These are phyloP conservation scores for Gastrolobium bilobum DNA, from an alignment of 306 rosid species.

Conservation along the genomic window DNA sequence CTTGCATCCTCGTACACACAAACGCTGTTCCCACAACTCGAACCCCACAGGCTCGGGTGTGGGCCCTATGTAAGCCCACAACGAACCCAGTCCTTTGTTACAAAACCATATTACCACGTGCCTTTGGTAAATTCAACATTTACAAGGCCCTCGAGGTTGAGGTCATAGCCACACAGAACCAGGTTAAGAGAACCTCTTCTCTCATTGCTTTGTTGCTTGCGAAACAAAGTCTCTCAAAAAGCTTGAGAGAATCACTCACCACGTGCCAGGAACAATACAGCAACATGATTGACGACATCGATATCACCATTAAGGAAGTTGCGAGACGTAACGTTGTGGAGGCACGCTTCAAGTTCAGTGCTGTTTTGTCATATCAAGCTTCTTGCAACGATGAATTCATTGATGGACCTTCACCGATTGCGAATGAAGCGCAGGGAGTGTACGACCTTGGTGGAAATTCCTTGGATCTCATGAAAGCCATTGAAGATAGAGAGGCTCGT, in stretches of 20 bases:
- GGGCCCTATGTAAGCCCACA: neutral
- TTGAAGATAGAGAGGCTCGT: slow-evolving; percentile 5
- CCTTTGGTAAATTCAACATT: neutral
- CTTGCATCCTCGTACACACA: neutral
- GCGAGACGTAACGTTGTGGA: neutral
- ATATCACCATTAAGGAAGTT: fast-evolving
- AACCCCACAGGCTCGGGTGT: neutral
- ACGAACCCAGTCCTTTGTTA: neutral
- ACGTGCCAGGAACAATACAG: neutral
- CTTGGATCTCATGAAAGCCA: slow-evolving; percentile 35
- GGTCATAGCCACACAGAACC: neutral
- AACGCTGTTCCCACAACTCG: neutral
- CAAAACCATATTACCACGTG: slow-evolving; percentile 4
- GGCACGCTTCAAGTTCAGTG: neutral
- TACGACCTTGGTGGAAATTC: neutral
- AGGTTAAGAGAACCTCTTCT: neutral
- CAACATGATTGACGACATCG: neutral
- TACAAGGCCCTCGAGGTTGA: slow-evolving; percentile 17
- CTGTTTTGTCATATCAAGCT: neutral
- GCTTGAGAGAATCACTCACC: fast-evolving
- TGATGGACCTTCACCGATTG: neutral
- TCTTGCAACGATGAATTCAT: neutral
- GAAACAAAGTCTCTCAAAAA: neutral
- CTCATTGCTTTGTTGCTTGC: neutral
- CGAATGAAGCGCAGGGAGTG: neutral